These are phyloP conservation scores for Ensete glaucum DNA, from an alignment of 176 grass and related monocot species.

Conservation along the genomic window DNA sequence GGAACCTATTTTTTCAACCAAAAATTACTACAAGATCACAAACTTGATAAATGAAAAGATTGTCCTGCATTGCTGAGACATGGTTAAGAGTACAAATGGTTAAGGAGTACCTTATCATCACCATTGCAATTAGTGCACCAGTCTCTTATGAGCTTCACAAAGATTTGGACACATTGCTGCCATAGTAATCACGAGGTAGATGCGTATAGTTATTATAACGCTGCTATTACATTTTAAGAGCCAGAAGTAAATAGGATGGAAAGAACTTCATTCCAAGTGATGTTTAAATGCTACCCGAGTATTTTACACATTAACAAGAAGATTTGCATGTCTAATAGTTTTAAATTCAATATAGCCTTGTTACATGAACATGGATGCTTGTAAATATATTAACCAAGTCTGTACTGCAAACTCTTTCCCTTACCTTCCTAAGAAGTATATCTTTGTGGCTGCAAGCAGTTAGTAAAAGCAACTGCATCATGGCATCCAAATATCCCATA, in stretches of 20 bases:
- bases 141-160: slow-evolving; percentile 82
- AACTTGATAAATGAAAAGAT: slow-evolving; percentile 15
- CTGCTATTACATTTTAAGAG: too few species aligned
- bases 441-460: slow-evolving; percentile 90
- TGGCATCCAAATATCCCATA: slow-evolving; percentile 54
- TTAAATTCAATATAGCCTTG: background rate
- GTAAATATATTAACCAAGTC: slow-evolving; percentile 9
- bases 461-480: slow-evolving; percentile 72
- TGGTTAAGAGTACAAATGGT: background rate
- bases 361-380: background rate
- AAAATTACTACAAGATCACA: slow-evolving; percentile 12
- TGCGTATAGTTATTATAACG: background rate
- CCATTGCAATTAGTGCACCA: slow-evolving; percentile 65
- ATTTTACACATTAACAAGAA: too few species aligned
- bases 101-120: slow-evolving; percentile 62
- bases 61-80: slow-evolving; percentile 1
- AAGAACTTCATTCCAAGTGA: too few species aligned
- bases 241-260: too few species aligned
- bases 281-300: too few species aligned
- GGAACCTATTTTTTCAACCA: slow-evolving; percentile 36
- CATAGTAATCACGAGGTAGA: slow-evolving; percentile 21
- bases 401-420: background rate
- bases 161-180: slow-evolving; percentile 88
- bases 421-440: slow-evolving; percentile 73
- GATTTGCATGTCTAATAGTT: too few species aligned